A percentile compares a stretch with the other conserved stretches of the same genome.
Evolutionary conservation across 2,329 filamentous ascomycete genomes (phyloP).

Genomic region (Huntiella moniliformis): DNA sequence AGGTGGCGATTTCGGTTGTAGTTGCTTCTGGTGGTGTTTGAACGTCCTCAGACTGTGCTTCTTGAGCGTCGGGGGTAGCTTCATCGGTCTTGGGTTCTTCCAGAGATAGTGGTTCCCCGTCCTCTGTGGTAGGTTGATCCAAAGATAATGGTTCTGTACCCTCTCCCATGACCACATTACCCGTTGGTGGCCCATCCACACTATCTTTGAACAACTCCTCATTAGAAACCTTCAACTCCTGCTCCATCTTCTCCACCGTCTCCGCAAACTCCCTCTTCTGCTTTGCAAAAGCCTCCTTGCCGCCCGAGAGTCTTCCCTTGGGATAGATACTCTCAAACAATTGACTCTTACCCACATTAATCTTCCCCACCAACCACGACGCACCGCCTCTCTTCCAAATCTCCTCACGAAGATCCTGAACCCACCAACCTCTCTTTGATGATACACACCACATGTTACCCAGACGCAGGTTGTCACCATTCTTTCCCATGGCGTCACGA

Average conservation of each 20-base stretch:
- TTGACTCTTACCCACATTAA: constrained; percentile 91
- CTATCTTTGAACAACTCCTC: not conserved
- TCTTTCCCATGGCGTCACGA: constrained; percentile 52
- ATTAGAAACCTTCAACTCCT: not conserved
- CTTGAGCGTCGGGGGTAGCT: no score
- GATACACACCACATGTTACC: constrained; percentile 81
- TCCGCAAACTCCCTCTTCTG: not conserved
- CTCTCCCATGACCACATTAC: no score
- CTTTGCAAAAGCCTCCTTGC: not conserved
- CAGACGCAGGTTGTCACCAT: constrained; percentile 52
- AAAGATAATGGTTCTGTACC: no score
- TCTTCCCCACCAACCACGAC: constrained; percentile 94
- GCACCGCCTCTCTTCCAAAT: constrained; percentile 71
- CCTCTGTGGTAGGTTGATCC: no score
- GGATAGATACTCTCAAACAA: constrained; percentile 79
- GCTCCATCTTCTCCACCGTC: not conserved
- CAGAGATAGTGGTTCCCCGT: no score
- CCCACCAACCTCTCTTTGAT: constrained; percentile 79
- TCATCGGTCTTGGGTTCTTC: no score
- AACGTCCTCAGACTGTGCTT: no score
- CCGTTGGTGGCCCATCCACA: not conserved
- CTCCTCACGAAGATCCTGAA: constrained; percentile 63
- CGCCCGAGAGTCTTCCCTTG: constrained; percentile 30
- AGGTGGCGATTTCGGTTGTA: not conserved
- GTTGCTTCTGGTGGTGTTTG: no score